These are phyloP conservation scores for Myriosclerotinia scirpicola DNA, from an alignment of 2,329 filamentous ascomycete species.

Conservation along the genomic window DNA sequence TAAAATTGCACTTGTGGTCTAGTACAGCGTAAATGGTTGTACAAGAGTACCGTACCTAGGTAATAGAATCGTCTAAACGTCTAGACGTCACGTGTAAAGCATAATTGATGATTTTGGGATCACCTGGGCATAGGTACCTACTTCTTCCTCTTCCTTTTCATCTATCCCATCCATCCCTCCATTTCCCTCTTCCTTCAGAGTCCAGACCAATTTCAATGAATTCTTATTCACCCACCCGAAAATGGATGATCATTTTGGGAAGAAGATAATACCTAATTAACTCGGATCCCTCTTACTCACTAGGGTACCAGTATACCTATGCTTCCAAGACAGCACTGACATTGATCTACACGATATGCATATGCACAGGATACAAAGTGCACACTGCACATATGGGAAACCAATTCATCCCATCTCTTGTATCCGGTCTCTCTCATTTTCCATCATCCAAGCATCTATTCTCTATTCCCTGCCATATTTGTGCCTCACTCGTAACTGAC, in stretches of 20 bases:
- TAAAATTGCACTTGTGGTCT: not conserved
- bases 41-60: not conserved
- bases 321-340: conserved; percentile 1
- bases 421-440: not conserved
- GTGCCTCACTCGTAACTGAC: not conserved
- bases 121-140: too few relatives aligned
- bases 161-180: too few relatives aligned
- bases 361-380: not conserved
- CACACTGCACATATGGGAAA: conserved; percentile 13
- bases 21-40: not conserved
- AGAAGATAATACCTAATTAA: not conserved
- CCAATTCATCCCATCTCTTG: conserved; percentile 1
- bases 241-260: not conserved
- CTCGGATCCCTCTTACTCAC: not conserved
- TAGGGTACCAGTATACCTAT: not conserved
- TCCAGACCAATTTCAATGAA: not conserved
- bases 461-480: not conserved
- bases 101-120: not conserved
- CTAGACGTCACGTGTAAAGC: conserved; percentile 4
- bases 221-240: not conserved
- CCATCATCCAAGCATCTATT: not conserved
- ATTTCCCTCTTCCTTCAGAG: not conserved
- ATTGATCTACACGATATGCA: conserved; percentile 10
- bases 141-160: not conserved
- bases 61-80: not conserved